Percentiles rank a stretch among this genome's conserved stretches.
Evolutionary conservation across 768 basidiomycete genomes (phyloP).

Genomic region (Lentinula aciculospora): DNA sequence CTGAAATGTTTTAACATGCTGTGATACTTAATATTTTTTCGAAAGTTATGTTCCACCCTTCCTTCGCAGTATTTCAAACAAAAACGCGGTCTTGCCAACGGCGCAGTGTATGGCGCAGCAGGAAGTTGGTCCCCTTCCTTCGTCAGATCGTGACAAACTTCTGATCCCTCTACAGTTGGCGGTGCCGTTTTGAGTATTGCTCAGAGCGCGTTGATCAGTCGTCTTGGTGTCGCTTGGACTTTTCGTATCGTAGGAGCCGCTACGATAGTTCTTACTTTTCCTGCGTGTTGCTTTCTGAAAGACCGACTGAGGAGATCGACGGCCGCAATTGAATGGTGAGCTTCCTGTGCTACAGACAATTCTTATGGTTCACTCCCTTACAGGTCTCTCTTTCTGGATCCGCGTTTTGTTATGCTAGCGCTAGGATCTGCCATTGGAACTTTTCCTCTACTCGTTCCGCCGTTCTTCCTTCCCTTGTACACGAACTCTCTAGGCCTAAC

Average conservation of each 20-base stretch:
- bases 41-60: conserved; percentile 22
- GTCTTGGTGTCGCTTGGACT: conserved; percentile 22
- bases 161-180: conserved; percentile 15
- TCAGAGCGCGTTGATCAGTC: conserved; percentile 20
- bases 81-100: conserved; percentile 24
- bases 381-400: conserved; percentile 24
- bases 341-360: conserved; percentile 1
- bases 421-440: conserved; percentile 26
- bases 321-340: conserved; percentile 18
- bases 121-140: neutral
- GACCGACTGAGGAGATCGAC: conserved; percentile 17
- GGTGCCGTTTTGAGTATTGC: conserved; percentile 22
- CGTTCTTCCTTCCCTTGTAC: conserved; percentile 31
- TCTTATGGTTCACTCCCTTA: neutral
- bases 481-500: conserved; percentile 22
- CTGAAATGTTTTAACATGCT: neutral
- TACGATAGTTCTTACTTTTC: conserved; percentile 11
- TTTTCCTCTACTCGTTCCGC: conserved; percentile 29
- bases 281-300: conserved; percentile 19
- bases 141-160: neutral
- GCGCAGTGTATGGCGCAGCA: conserved; percentile 4
- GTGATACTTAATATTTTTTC: neutral
- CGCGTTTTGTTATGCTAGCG: conserved; percentile 15
- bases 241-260: conserved; percentile 23
- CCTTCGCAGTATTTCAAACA: conserved; percentile 26